A percentile compares a stretch with the other conserved stretches of the same genome.
These are phyloP conservation scores for Eutrema yunnanense DNA, from an alignment of 345 rosid genomes.

Conservation along the genomic window DNA sequence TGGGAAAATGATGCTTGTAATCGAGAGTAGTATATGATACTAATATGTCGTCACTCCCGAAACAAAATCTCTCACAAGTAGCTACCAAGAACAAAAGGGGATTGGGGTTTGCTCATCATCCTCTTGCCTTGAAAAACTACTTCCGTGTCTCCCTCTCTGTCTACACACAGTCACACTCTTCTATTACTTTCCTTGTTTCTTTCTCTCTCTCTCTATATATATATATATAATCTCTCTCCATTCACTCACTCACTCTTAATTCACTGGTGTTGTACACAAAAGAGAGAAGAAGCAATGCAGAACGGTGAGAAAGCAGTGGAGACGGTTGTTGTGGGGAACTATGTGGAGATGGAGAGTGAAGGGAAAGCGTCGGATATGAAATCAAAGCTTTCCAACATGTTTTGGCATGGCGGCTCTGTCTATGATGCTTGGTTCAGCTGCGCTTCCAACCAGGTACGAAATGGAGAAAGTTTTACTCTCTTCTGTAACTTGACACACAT, in stretches of 20 bases:
- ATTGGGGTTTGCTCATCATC: constrained; percentile 22
- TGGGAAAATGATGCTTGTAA: background rate
- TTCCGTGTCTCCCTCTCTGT: constrained; percentile 35
- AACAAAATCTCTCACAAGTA: constrained; percentile 33
- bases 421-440: constrained; percentile 99
- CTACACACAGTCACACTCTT: constrained; percentile 29
- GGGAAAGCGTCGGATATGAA: constrained; percentile 57
- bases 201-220: constrained; percentile 22
- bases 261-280: background rate
- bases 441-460: constrained; percentile 77
- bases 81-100: constrained; percentile 19
- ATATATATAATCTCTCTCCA: background rate
- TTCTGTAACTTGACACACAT: background rate
- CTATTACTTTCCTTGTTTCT: background rate
- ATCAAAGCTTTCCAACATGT: constrained; percentile 55
- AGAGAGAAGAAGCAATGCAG: constrained; percentile 32
- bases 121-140: constrained; percentile 30
- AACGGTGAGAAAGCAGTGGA: constrained; percentile 72
- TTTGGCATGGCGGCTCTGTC: constrained; percentile 97
- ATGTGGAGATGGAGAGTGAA: constrained; percentile 90
- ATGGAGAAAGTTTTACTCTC: background rate
- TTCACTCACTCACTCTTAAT: background rate
- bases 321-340: constrained; percentile 80
- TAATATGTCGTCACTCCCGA: constrained; percentile 12
- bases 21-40: background rate